These are phyloP conservation scores for Neoscytalidium dimidiatum DNA, from an alignment of 2,329 filamentous ascomycete species.

Conservation along the genomic window DNA sequence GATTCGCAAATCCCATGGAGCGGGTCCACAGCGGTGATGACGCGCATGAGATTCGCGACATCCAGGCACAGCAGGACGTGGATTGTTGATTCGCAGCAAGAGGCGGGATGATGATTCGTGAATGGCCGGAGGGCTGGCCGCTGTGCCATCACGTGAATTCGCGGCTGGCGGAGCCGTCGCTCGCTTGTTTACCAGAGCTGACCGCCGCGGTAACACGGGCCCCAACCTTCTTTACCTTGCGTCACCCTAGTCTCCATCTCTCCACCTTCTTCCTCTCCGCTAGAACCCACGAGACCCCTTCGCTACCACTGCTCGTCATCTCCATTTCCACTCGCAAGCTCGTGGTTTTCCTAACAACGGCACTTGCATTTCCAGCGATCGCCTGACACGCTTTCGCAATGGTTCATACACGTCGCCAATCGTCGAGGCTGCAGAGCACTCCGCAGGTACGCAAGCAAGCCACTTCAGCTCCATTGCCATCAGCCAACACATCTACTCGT, in stretches of 20 bases:
- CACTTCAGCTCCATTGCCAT: background rate
- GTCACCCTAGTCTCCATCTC: slow-evolving; percentile 3
- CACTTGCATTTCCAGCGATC: background rate
- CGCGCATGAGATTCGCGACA: background rate
- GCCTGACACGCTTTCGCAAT: slow-evolving; percentile 1
- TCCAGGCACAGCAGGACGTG: slow-evolving; percentile 4
- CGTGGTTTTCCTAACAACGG: no score
- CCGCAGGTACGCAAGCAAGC: background rate
- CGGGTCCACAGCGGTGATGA: slow-evolving; percentile 11
- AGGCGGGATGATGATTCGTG: slow-evolving; percentile 14
- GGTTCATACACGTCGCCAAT: slow-evolving; percentile 13
- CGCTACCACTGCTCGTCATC: background rate
- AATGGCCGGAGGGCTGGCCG: slow-evolving; percentile 2
- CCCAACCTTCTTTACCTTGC: background rate
- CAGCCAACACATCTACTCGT: background rate
- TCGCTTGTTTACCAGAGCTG: slow-evolving; percentile 13
- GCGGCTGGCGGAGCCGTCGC: background rate
- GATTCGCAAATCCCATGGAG: background rate
- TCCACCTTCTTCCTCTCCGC: background rate
- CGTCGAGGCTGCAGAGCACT: slow-evolving; percentile 16
- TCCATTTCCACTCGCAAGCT: background rate
- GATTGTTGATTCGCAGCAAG: background rate
- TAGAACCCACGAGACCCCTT: background rate
- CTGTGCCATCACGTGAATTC: background rate
- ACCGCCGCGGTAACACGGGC: background rate